phyloP scores from a whole-genome alignment of 2,329 filamentous ascomycete genomes.

The Aaosphaeria pasadenensis region DNA sequence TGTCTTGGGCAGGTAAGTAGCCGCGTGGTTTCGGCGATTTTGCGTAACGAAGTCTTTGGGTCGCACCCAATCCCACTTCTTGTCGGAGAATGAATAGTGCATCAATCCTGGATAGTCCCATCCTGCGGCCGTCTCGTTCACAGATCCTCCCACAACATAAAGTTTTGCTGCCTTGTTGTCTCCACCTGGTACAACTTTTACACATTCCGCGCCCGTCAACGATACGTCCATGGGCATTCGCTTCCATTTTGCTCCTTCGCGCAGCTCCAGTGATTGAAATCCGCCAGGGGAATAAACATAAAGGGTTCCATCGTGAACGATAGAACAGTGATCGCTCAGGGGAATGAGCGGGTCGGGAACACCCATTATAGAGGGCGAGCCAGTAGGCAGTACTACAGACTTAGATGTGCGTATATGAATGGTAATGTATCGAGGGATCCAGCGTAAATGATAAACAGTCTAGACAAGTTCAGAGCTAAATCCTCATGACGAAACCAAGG shows the following conservation, averaged over 20 bases:
- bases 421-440: too few relatives aligned
- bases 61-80: constrained; percentile 58
- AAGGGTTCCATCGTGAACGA: constrained; percentile 75
- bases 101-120: constrained; percentile 73
- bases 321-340: constrained; percentile 76
- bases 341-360: constrained; percentile 67
- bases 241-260: constrained; percentile 70
- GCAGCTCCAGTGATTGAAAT: constrained; percentile 71
- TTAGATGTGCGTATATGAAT: neutral
- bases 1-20: constrained; percentile 67
- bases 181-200: constrained; percentile 61
- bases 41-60: constrained; percentile 55
- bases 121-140: constrained; percentile 28
- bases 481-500: constrained; percentile 27
- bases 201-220: constrained; percentile 74
- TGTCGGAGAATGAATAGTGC: constrained; percentile 56
- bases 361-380: constrained; percentile 54
- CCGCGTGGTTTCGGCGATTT: constrained; percentile 71
- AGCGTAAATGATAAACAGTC: too few relatives aligned
- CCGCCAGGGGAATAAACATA: constrained; percentile 76
- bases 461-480: constrained; percentile 7
- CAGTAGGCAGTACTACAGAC: neutral
- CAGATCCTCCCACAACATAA: constrained; percentile 74
- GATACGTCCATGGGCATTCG: constrained; percentile 62
- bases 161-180: constrained; percentile 61